phyloP scores from a whole-genome alignment of 352 stramenopile genomes.

The Phytophthora cactorum region DNA sequence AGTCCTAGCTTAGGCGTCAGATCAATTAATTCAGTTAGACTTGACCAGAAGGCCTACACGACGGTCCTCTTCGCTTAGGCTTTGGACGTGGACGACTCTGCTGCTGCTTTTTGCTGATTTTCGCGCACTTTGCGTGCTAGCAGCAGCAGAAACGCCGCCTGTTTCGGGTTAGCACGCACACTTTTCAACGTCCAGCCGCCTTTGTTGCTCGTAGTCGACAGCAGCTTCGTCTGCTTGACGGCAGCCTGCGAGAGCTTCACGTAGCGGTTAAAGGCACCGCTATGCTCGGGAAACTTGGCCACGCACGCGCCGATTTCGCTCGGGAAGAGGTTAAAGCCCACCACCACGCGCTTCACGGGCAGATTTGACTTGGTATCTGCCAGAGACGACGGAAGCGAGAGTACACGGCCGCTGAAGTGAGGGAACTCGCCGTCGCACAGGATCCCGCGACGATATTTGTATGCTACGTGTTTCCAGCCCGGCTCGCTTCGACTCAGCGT shows the following conservation, averaged over 20 bases:
- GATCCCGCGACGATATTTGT: constrained; percentile 65
- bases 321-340: constrained; percentile 83
- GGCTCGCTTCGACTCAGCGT: constrained; percentile 25
- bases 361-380: neutral
- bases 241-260: constrained; percentile 73
- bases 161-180: constrained; percentile 61
- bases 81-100: constrained; percentile 5
- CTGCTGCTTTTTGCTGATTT: constrained; percentile 35
- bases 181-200: constrained; percentile 58
- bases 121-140: constrained; percentile 66
- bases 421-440: constrained; percentile 74
- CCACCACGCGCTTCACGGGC: constrained; percentile 63
- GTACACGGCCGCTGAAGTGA: constrained; percentile 72
- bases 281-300: constrained; percentile 69
- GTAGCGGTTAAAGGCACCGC: constrained; percentile 73
- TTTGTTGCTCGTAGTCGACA: constrained; percentile 25
- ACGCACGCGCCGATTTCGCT: constrained; percentile 68
- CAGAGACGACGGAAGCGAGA: constrained; percentile 33
- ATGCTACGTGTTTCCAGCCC: constrained; percentile 55
- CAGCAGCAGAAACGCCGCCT: constrained; percentile 71
- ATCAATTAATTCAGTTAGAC: constrained; percentile 3
- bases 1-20: neutral
- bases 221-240: constrained; percentile 48
- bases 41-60: neutral
- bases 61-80: constrained; percentile 1